phyloP scores from a whole-genome alignment of 2,329 filamentous ascomycete species.

The Cercospora zeae-maydis region DNA sequence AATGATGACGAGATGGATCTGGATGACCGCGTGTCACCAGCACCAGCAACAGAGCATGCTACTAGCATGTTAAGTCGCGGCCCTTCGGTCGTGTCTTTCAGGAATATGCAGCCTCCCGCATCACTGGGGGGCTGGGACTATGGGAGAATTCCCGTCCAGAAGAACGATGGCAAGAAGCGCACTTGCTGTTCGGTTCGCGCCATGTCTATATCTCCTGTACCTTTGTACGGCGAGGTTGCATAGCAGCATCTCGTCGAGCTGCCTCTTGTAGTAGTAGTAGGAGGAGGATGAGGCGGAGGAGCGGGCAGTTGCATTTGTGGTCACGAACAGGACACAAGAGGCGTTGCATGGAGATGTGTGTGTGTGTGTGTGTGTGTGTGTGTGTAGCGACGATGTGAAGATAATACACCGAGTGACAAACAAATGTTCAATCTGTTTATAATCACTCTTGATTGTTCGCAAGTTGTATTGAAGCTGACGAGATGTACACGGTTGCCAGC shows the following conservation, averaged over 20 bases:
- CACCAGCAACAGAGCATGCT: conserved; percentile 28
- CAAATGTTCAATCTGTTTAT: not conserved
- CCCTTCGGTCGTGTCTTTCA: conserved; percentile 19
- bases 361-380: too few species aligned
- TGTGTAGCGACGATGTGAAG: not conserved
- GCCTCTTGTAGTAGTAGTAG: not conserved
- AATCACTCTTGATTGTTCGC: not conserved
- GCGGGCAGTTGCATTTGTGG: not conserved
- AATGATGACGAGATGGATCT: conserved; percentile 28
- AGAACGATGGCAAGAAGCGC: conserved; percentile 35
- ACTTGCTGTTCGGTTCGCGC: conserved; percentile 31
- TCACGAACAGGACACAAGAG: conserved; percentile 11
- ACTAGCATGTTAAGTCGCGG: conserved; percentile 27
- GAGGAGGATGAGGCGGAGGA: not conserved
- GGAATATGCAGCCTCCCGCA: conserved; percentile 29
- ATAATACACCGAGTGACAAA: not conserved
- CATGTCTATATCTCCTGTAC: conserved; percentile 27
- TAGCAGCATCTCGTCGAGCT: not conserved
- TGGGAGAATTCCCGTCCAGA: conserved; percentile 31
- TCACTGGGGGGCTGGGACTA: conserved; percentile 21
- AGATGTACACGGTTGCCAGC: not conserved
- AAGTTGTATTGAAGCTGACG: not conserved
- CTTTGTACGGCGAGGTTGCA: conserved; percentile 25
- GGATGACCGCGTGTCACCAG: conserved; percentile 28
- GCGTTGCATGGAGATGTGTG: not conserved